Base-by-base conservation (phyloP, 2,329 filamentous ascomycete genomes). In the Penicillium freii region DNA sequence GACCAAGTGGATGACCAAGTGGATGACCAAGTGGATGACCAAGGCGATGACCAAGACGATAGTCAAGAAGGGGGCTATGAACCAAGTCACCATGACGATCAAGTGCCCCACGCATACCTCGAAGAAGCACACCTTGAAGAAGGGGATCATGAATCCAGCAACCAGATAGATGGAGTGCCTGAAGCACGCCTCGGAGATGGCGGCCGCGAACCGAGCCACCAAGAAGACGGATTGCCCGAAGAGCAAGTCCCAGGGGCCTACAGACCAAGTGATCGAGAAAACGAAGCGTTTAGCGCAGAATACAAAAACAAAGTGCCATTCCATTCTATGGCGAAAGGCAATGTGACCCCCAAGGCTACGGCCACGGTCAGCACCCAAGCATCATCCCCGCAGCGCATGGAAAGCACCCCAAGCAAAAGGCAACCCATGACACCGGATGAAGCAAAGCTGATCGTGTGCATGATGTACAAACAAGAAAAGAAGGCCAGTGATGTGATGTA, bases 401-500 rank as follows among this genome's bases (percentile, higher is more conserved):
- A 59, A 44, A 52, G 38, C 13, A 65, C 66, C 10, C 64, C 66
- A 38, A 62, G 57, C 48, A 66, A 61, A 59, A 58, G 51, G 51
- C 38, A 23, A 45, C 34, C n/a, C 39, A 64, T 73, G 2, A 67
- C 67, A n/a, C 71, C 69, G 13, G 69, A 73, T 25, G 71, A 75
- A 51, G 67, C 64, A 31, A 71, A 62, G 50, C 45, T 70, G 21
- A 67, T 75, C 50, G 62, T 73, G 17, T 57, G 56, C 49, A 64
- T 73, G 67, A 69, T 67, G 57, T 61, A 69, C 42, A 58, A 69
- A 11, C 60, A 71, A 29, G 47, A 57, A 33, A 68, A 62, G 47
- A 66, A 57, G 45, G 73, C 68, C 67, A 69, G 66, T 27, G 67
- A 75, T 5, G 67, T 75, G 34, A 36, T 62, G n/a, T 52, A 62